Evolutionary conservation across 2,329 filamentous ascomycete genomes (phyloP), one percentile per base, ranked within the genome.

Genomic region (Septoria linicola): DNA sequence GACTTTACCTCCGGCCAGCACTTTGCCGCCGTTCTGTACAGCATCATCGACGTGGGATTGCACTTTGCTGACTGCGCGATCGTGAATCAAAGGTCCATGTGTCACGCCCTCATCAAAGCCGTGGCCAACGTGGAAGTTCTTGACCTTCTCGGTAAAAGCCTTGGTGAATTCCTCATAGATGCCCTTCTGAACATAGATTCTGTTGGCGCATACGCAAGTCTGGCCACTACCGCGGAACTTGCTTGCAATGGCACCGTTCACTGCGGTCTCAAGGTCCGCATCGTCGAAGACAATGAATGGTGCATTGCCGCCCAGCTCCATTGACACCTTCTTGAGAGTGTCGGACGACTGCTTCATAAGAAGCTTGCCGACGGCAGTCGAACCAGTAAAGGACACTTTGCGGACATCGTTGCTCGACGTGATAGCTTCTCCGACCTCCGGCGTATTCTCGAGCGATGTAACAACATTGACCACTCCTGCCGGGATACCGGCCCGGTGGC

Each of bases 401-500:
- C 52, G 47, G 13, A 66, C 61, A 17, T 39, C 41, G 2, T 87
- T 82, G 64, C 85, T 82, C 1, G 86, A 86, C 10, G 89, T 93
- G 49, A 97, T 78, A 14, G 82, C 73, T 68, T 86, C 77, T 50
- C 92, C 92, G 3, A 97, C 80, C 59, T 85, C 83, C 8, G 85
- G 78, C 0, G 90, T 96, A 70, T 96, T 93, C 45, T 85, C 74
- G 3, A 87, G 72, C 0, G 89, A 80, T 2, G 90, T 95, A 52
- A 99, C 79, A 49, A 97, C 77, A 72, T 97, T 97, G 59, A 97
- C 81, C 1, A 96, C 91, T 32, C 92, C 92, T 65, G 85, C 85
- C 37, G 93, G 92, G 20, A 97, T 86, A n/a, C 93, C 92, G 11
- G 92, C 92, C n/a, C 91, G 84, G 65, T 88, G 81, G 8, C 87